Percentiles rank a stretch among this genome's conserved stretches.
phyloP scores from a whole-genome alignment of 768 basidiomycete genomes.

The Phanerochaete sordida region DNA sequence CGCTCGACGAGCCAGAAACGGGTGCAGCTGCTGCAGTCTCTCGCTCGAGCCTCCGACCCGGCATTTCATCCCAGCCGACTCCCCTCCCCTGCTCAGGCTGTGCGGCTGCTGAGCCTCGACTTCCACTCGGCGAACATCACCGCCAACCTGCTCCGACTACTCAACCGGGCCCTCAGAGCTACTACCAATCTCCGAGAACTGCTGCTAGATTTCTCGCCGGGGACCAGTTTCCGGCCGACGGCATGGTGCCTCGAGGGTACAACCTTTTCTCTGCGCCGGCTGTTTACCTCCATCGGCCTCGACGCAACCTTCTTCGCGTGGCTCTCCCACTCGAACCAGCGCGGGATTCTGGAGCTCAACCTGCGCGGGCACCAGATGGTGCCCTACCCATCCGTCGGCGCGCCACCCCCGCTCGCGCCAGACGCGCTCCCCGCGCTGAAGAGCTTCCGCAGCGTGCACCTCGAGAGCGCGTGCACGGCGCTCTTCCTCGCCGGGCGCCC shows the following conservation, averaged over 20 bases:
- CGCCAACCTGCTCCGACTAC: conserved; percentile 45
- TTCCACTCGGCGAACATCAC: conserved; percentile 36
- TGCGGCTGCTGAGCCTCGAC: conserved; percentile 46
- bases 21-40: conserved; percentile 20
- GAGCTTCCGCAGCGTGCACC: conserved; percentile 52
- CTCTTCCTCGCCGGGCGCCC: conserved; percentile 46
- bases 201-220: conserved; percentile 44
- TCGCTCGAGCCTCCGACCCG: conserved; percentile 38
- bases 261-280: conserved; percentile 40
- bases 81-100: conserved; percentile 31
- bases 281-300: conserved; percentile 58
- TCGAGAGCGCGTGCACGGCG: conserved; percentile 42
- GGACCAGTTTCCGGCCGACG: conserved; percentile 31
- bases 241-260: conserved; percentile 48
- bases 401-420: conserved; percentile 31
- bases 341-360: conserved; percentile 45
- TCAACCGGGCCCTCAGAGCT: conserved; percentile 40
- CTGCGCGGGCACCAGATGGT: conserved; percentile 44
- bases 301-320: conserved; percentile 44
- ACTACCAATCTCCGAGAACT: conserved; percentile 40
- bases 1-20: background rate
- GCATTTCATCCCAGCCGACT: conserved; percentile 24
- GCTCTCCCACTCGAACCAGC: conserved; percentile 41
- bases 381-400: background rate
- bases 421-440: conserved; percentile 44